Conservation (phyloP, 768 basidiomycete genomes). For the Porphyrellus cyaneotinctus region DNA sequence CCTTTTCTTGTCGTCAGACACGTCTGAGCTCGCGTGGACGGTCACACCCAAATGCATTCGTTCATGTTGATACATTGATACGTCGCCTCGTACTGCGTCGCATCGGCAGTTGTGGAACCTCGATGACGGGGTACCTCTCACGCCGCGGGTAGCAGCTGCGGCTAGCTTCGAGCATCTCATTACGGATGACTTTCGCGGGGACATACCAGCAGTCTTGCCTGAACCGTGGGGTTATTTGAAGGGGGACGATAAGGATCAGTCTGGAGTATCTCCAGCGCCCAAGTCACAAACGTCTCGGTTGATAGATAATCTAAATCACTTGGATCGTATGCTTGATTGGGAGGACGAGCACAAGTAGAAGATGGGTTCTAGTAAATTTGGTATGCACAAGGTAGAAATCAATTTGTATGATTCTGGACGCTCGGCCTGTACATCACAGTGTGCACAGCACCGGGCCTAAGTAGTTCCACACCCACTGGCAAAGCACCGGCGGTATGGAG, state of each 20-base stretch:
- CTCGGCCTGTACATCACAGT: no score
- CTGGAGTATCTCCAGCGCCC: no score
- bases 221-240: conserved; percentile 19
- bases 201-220: conserved; percentile 14
- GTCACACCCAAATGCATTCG: not conserved
- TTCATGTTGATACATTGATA: not conserved
- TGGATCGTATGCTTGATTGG: not conserved
- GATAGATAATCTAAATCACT: not conserved
- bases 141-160: conserved; percentile 18
- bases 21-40: not conserved
- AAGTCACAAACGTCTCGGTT: not conserved
- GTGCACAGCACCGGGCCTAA: no score
- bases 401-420: no score
- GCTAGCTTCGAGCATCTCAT: conserved; percentile 24
- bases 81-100: not conserved
- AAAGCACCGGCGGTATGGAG: no score
- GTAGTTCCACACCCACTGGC: no score
- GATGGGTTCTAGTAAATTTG: no score
- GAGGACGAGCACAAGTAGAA: not conserved
- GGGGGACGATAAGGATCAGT: not conserved
- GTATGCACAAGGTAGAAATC: no score
- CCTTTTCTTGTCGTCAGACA: no score
- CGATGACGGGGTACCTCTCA: conserved; percentile 16
- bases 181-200: conserved; percentile 17
- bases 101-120: conserved; percentile 22